Percentiles rank a stretch among this genome's conserved stretches.
phyloP scores from a whole-genome alignment of 108 stramenopile genomes.

The Skeletonema costatum region DNA sequence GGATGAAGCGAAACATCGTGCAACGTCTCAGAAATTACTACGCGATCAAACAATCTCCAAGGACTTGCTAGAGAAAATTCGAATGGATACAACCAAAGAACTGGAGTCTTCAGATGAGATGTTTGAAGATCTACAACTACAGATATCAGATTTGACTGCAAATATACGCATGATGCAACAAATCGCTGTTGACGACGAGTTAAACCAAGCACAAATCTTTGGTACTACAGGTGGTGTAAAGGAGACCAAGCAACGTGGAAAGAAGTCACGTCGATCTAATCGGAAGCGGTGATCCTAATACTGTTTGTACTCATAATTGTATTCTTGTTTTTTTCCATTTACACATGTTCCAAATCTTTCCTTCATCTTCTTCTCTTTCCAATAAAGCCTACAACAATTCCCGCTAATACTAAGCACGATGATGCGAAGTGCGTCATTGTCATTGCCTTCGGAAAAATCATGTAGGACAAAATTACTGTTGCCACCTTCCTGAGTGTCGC shows the following conservation, averaged over 20 bases:
- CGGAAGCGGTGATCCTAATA: constrained; percentile 8
- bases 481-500: constrained; percentile 60
- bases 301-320: not conserved
- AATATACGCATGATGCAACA: constrained; percentile 74
- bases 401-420: constrained; percentile 34
- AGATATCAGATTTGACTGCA: constrained; percentile 81
- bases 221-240: constrained; percentile 50
- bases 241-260: constrained; percentile 27
- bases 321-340: not conserved
- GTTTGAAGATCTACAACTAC: constrained; percentile 82
- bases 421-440: constrained; percentile 29
- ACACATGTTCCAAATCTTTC: not conserved
- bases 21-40: constrained; percentile 63
- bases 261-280: constrained; percentile 22
- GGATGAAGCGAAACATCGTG: constrained; percentile 67
- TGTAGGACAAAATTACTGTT: constrained; percentile 55
- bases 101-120: constrained; percentile 48
- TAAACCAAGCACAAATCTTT: constrained; percentile 77
- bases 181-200: constrained; percentile 67
- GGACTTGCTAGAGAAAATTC: constrained; percentile 69
- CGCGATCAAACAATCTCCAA: constrained; percentile 75
- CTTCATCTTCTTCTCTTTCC: not conserved
- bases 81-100: constrained; percentile 58
- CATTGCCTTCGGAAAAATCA: constrained; percentile 59
- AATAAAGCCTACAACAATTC: constrained; percentile 17